Percentiles rank a stretch among this genome's conserved stretches.
These are phyloP conservation scores for Spirogloea muscicola DNA, from an alignment of 139 green algal genomes.

Conservation along the genomic window DNA sequence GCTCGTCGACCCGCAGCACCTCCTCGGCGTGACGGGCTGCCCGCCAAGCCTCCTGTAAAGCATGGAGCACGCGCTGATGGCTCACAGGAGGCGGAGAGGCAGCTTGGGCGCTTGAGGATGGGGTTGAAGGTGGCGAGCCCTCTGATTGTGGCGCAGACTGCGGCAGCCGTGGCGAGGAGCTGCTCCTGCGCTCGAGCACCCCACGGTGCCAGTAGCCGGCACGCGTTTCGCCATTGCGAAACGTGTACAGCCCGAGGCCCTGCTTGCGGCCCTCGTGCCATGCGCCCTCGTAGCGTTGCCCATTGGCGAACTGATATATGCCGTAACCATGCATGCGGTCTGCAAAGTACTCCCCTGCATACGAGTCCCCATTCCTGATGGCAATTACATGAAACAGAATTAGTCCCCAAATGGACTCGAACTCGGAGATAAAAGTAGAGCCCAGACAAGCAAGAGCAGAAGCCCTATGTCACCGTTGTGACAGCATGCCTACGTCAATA, in stretches of 20 bases:
- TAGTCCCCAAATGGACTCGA: too few relatives aligned
- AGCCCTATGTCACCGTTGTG: too few relatives aligned
- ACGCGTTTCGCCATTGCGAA: slow-evolving; percentile 37
- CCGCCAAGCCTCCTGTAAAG: slow-evolving; percentile 42
- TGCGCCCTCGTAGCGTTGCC: slow-evolving; percentile 41
- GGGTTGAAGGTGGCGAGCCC: background rate
- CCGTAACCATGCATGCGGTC: slow-evolving; percentile 45
- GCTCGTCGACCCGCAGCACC: slow-evolving; percentile 30
- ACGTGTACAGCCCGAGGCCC: slow-evolving; percentile 40
- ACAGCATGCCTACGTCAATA: slow-evolving; percentile 1
- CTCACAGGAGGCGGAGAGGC: slow-evolving; percentile 29
- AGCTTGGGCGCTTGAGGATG: background rate
- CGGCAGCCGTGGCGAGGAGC: background rate
- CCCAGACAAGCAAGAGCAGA: too few relatives aligned
- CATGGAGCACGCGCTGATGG: slow-evolving; percentile 35
- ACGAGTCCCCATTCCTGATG: slow-evolving; percentile 42
- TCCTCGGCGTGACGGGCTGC: slow-evolving; percentile 27
- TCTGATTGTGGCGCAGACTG: background rate
- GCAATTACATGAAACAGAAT: too few relatives aligned
- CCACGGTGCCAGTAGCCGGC: slow-evolving; percentile 37
- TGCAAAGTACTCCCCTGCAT: slow-evolving; percentile 34
- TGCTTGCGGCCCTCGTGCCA: slow-evolving; percentile 47
- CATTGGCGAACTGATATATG: slow-evolving; percentile 32
- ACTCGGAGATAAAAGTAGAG: too few relatives aligned
- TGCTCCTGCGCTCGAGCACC: slow-evolving; percentile 35